Base-by-base conservation (phyloP, 805 yeast species). In the Metschnikowia cubensis region DNA sequence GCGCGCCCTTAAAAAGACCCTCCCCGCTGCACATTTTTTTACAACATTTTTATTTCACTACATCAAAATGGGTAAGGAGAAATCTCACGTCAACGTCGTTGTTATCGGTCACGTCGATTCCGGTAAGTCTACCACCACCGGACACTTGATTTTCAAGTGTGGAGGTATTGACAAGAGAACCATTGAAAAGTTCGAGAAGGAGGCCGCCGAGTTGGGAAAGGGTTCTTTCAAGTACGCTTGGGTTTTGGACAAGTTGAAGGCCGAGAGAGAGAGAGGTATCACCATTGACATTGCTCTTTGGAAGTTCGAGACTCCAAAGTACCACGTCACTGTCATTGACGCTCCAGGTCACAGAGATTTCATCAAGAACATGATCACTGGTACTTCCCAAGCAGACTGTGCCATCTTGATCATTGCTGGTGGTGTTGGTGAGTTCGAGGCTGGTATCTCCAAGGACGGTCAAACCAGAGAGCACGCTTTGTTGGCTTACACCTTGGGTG, bases 91-190 rank as follows among this genome's bases (percentile, higher is more conserved):
- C 83, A 92, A 92, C 96, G 96, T 92, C 82, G 99, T 94, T 79
- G 98, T 94, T 76, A 92, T 92, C 79, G 99, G 98, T 81, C 98
- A 92, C 96, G 98, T 94, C 97, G 98, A 92, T 82, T 91, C 97
- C 70, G 76, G 76, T 70, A 87, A 88, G 83, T 92, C 97, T 62
- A 91, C 98, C 74, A 92, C 97, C 80, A 91, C 98, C 76, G 97
- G 97, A 80, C 97, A 91, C 86, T 87, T 91, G 81, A 91, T 91
- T 75, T 90, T 76, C 96, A 90, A 90, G 92, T 91, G 97, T 83
- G 97, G 97, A 87, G 97, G 95, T 86, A 89, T 89, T 70, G 97
- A 90, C 82, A 90, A 90, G 89, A 87, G 97, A 84, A 90, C 96
- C 76, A 89, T 90, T 73, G 96, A 90, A 83, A 89, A 89, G 89